Percentiles rank a stretch among this genome's conserved stretches.
Conservation (phyloP, 352 stramenopile genomes). For the Phytophthora multivora region DNA sequence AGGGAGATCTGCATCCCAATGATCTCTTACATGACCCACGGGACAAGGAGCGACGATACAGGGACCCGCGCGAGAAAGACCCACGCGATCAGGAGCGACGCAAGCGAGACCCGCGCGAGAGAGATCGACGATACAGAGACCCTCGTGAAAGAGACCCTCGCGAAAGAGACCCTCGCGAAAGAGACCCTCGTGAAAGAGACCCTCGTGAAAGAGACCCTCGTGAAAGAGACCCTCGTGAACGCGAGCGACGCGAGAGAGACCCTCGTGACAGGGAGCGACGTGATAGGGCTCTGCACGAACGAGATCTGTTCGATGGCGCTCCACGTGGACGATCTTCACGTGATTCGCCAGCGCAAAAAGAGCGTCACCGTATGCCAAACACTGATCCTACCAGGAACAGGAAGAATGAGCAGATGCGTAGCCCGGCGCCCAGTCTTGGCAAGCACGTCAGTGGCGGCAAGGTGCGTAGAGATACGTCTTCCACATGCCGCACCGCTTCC, state of each 20-base stretch:
- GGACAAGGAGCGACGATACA: constrained; percentile 8
- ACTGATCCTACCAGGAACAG: constrained; percentile 13
- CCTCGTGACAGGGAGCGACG: constrained; percentile 21
- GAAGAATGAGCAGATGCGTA: constrained; percentile 25
- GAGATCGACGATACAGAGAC: constrained; percentile 2
- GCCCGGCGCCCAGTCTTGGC: constrained; percentile 9
- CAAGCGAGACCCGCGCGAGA: constrained; percentile 5
- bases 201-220: constrained; percentile 5
- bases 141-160: not conserved
- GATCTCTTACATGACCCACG: constrained; percentile 7
- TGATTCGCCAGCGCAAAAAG: constrained; percentile 20
- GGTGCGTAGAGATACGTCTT: constrained; percentile 25
- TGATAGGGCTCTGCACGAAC: constrained; percentile 25
- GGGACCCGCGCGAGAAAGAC: constrained; percentile 13
- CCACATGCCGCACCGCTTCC: constrained; percentile 37
- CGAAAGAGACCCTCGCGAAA: constrained; percentile 9
- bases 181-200: constrained; percentile 13
- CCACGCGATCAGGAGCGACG: constrained; percentile 13
- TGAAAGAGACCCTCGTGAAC: constrained; percentile 3
- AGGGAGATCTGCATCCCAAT: constrained; percentile 10
- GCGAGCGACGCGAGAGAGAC: constrained; percentile 14
- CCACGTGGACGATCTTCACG: constrained; percentile 17
- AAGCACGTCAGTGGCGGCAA: constrained; percentile 26
- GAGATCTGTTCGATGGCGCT: constrained; percentile 20
- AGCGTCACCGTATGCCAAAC: constrained; percentile 18